Evolutionary conservation across 495 filamentous ascomycete species (phyloP).

Genomic region (Glarea lozoyensis): DNA sequence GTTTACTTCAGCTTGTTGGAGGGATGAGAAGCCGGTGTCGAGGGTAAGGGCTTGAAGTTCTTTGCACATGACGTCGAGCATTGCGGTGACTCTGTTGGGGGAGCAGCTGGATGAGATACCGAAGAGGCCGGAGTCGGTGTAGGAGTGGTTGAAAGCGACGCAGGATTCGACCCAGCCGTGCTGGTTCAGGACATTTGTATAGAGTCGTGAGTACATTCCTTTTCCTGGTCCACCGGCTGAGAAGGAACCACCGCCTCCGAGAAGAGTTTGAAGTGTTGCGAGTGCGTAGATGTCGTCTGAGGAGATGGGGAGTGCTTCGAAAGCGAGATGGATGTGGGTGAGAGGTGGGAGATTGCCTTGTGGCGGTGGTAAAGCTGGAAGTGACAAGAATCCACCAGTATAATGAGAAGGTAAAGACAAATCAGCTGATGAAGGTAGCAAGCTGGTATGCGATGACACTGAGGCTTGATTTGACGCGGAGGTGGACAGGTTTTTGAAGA

Average conservation of each 20-base stretch:
- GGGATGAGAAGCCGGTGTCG: slow-evolving; percentile 55
- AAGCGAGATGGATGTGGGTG: slow-evolving; percentile 88
- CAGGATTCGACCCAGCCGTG: slow-evolving; percentile 94
- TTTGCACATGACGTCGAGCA: slow-evolving; percentile 89
- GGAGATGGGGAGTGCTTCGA: slow-evolving; percentile 87
- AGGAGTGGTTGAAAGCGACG: slow-evolving; percentile 92
- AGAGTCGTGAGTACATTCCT: slow-evolving; percentile 96
- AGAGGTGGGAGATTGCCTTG: slow-evolving; percentile 74
- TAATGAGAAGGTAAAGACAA: slow-evolving; percentile 67
- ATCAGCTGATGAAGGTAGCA: slow-evolving; percentile 43
- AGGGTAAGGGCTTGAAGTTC: slow-evolving; percentile 73
- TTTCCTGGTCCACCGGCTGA: slow-evolving; percentile 96
- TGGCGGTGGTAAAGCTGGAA: slow-evolving; percentile 68
- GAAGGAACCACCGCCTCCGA: slow-evolving; percentile 94
- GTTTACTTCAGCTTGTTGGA: slow-evolving; percentile 74
- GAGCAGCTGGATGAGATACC: slow-evolving; percentile 83
- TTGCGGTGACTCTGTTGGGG: slow-evolving; percentile 62
- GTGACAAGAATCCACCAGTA: slow-evolving; percentile 83
- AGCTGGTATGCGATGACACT: slow-evolving; percentile 32
- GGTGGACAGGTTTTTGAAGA: slow-evolving; percentile 81
- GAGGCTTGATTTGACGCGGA: slow-evolving; percentile 54
- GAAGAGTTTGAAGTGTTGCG: slow-evolving; percentile 90
- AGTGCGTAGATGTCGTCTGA: slow-evolving; percentile 92
- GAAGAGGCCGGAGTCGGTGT: slow-evolving; percentile 91
- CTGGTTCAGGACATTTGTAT: slow-evolving; percentile 96